Evolutionary conservation across 371 early-diverging fungal species (phyloP), one percentile per base, ranked within the genome.

Genomic region (Mortierella sp.): DNA sequence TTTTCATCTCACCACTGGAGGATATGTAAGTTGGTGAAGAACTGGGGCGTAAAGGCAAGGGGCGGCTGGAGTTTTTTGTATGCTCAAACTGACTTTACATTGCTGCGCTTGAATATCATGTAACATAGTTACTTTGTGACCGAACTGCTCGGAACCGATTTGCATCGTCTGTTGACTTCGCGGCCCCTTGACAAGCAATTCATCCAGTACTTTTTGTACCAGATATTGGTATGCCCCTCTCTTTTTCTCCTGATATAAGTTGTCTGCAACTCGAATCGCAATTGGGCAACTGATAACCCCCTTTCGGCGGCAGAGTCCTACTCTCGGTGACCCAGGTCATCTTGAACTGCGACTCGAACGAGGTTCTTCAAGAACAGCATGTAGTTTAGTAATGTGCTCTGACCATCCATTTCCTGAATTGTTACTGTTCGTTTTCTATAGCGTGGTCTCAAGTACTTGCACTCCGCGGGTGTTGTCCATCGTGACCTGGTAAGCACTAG

Each of bases 201-300:
- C 61, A 92, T 95, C 58, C 95, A 97, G 83, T 97, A 95, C 89
- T 96, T 97, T 78, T 79, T 95, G 68, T 97, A 96, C 74, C 98
- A 97, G 79, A 95, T 97, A 51, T 73, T 97, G 82, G 89, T 88
- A 83, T 71, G 83, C 18, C 18, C 27, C 26, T n/a, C 12, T 14
- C 16, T 34, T 41, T 39, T 30, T 59, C 8, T 16, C 34, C 4
- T 34, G 4, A 34, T 10, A 34, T 34, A n/a, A n/a, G n/a, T n/a
- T n/a, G n/a, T n/a, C n/a, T n/a, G n/a, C n/a, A n/a, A n/a, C n/a
- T n/a, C n/a, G n/a, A n/a, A 34, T 34, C 34, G 34, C 34, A 34
- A 34, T 34, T 34, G 34, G 34, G 34, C 34, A 34, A 34, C 34
- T n/a, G n/a, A n/a, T n/a, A n/a, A n/a, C n/a, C n/a, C n/a, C n/a